These are phyloP conservation scores for Trametes sp. DNA, from an alignment of 1,284 basidiomycete species.

Conservation along the genomic window DNA sequence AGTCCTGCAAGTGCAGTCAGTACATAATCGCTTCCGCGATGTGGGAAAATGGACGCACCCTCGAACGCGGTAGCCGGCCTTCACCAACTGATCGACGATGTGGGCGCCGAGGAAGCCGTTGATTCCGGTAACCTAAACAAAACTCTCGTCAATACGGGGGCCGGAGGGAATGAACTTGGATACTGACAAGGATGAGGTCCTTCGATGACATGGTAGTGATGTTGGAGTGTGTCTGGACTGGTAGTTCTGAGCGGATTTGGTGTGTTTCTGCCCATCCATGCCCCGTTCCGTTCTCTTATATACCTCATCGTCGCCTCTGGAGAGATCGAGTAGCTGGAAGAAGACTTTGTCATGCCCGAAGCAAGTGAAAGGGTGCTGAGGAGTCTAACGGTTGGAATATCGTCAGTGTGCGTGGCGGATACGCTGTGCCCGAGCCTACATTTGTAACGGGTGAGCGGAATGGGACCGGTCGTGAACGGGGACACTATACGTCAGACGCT, in stretches of 20 bases:
- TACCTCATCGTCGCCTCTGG: too few relatives aligned
- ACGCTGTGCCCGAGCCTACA: too few relatives aligned
- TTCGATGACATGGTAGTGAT: slow-evolving; percentile 5
- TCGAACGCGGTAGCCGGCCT: slow-evolving; percentile 38
- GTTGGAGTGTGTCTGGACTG: not conserved
- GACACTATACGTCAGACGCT: too few relatives aligned
- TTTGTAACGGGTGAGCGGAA: too few relatives aligned
- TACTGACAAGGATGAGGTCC: slow-evolving; percentile 5
- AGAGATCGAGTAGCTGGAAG: too few relatives aligned
- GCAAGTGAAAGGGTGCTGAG: too few relatives aligned
- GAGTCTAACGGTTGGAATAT: too few relatives aligned
- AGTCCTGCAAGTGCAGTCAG: not conserved
- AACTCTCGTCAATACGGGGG: not conserved
- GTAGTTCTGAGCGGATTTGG: too few relatives aligned
- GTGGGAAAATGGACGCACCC: slow-evolving; percentile 27
- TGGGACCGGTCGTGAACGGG: too few relatives aligned
- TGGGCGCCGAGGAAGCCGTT: slow-evolving; percentile 40
- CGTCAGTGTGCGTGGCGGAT: too few relatives aligned
- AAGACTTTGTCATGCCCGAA: not conserved
- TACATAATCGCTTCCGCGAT: too few relatives aligned
- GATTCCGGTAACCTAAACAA: slow-evolving; percentile 38
- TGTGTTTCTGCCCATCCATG: not conserved
- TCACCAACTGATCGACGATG: slow-evolving; percentile 36
- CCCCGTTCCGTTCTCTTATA: too few relatives aligned
- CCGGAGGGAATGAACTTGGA: not conserved